These are phyloP conservation scores for Nemophila menziesii DNA, from an alignment of 257 asterid species.

Conservation along the genomic window DNA sequence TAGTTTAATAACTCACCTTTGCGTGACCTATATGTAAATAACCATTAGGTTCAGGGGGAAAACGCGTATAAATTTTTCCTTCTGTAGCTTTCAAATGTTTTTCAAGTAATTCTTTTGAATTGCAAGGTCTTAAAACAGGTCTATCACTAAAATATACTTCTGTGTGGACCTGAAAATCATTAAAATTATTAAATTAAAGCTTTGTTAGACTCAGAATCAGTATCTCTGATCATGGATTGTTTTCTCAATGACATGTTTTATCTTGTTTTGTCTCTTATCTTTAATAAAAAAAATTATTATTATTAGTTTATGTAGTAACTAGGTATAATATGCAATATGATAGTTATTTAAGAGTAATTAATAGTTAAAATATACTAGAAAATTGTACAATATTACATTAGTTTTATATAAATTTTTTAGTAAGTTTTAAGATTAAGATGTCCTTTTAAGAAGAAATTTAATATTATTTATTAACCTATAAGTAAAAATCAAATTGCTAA, in stretches of 20 bases:
- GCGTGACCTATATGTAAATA: constrained; percentile 95
- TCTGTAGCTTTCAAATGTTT: constrained; percentile 69
- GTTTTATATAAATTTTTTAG: too few species aligned
- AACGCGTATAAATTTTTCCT: constrained; percentile 75
- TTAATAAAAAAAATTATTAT: too few species aligned
- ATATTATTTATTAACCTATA: too few species aligned
- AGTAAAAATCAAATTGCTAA: too few species aligned
- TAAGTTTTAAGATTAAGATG: too few species aligned
- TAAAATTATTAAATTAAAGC: not conserved
- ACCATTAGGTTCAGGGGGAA: constrained; percentile 99
- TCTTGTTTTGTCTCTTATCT: too few species aligned
- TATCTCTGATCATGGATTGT: not conserved
- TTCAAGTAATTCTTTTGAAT: constrained; percentile 67
- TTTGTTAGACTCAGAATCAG: not conserved
- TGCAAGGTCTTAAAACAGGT: constrained; percentile 72
- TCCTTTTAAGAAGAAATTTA: too few species aligned
- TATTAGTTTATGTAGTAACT: too few species aligned
- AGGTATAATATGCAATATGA: too few species aligned
- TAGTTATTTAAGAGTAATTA: too few species aligned
- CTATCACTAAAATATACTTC: constrained; percentile 86
- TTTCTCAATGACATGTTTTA: not conserved
- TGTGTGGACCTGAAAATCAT: constrained; percentile 61
- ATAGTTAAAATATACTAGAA: too few species aligned
- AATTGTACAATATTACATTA: too few species aligned
- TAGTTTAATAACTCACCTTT: constrained; percentile 42